Base-by-base conservation (phyloP, 306 rosid species). In the Lathyrus oleraceus region DNA sequence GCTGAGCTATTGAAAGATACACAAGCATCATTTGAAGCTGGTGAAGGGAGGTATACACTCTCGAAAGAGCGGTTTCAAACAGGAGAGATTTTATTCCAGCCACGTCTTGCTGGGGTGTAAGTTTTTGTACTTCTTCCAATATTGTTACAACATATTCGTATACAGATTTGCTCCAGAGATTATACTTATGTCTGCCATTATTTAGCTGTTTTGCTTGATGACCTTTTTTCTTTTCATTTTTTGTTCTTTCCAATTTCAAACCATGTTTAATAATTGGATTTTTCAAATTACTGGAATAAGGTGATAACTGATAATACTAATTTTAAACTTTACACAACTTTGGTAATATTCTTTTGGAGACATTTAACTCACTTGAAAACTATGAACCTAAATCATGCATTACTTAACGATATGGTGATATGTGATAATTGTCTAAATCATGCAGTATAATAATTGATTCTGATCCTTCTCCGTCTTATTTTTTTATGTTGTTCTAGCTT, bases 41-140 rank as follows among this genome's bases (percentile, higher is more conserved):
- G 19, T 13, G 91, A 90, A 84, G 98, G 90, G 57, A 78, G 73
- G 83, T 90, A 85, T 73, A 84, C 96, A 28, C 87, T 90, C 65
- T 85, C 98, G 1, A 82, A 87, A 79, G 98, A 90, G 83, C 82
- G 97, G 47, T 93, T 93, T 85, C 91, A 90, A 78, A 88, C 98
- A 11, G 96, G 85, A 67, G 97, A 93, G 81, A 74, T 93, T 77
- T 81, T 93, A 78, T 93, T 93, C 83, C 86, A 78, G 81, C 97
- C 98, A 67, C 84, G 65, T 52, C 85, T 90, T 83, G 93, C 87
- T n/a, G 94, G 91, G 79, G 76, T 93, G 98, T 93, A 80, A 82
- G 98, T 82, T 53, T 76, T 25, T 63, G 10, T 49, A 43, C 21
- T 63, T 70, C 51, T 53, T 36, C 32, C 66, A 16, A 21, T 51